Conservation (phyloP, 2,329 filamentous ascomycete genomes). For the Ceratocystiopsis minuta region DNA sequence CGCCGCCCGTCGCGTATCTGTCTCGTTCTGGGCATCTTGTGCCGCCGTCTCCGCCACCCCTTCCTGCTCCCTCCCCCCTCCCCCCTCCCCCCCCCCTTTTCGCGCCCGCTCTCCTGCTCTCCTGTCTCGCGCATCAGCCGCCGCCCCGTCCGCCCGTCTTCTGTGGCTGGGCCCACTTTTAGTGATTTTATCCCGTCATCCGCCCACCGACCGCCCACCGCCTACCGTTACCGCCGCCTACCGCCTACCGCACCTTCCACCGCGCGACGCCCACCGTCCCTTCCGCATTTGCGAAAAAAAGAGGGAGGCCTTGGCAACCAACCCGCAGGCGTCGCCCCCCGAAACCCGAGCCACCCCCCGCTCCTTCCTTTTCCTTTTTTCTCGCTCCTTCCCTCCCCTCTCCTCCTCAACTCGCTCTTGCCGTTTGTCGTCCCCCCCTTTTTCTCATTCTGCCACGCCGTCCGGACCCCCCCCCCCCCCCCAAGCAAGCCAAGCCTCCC, state of each 20-base stretch:
- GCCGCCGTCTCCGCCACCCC: no score
- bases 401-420: no score
- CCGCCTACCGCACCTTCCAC: constrained; percentile 3
- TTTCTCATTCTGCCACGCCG: no score
- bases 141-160: constrained; percentile 7
- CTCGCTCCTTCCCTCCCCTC: neutral
- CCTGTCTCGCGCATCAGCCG: constrained; percentile 1
- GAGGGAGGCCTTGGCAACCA: no score
- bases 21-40: neutral
- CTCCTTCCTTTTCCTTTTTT: neutral
- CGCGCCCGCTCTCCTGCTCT: neutral
- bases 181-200: constrained; percentile 8
- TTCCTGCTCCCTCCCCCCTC: neutral
- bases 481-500: no score
- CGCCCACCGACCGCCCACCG: constrained; percentile 8
- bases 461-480: no score
- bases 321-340: no score
- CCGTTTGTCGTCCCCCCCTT: no score
- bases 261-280: neutral
- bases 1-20: neutral
- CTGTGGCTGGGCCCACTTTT: constrained; percentile 3
- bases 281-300: neutral
- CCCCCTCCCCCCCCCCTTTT: neutral
- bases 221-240: constrained; percentile 6
- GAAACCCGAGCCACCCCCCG: neutral